Percentiles rank a stretch among this genome's conserved stretches.
Evolutionary conservation across 148 eudicot genomes (phyloP).

Genomic region (Tetragonia tetragonoides): DNA sequence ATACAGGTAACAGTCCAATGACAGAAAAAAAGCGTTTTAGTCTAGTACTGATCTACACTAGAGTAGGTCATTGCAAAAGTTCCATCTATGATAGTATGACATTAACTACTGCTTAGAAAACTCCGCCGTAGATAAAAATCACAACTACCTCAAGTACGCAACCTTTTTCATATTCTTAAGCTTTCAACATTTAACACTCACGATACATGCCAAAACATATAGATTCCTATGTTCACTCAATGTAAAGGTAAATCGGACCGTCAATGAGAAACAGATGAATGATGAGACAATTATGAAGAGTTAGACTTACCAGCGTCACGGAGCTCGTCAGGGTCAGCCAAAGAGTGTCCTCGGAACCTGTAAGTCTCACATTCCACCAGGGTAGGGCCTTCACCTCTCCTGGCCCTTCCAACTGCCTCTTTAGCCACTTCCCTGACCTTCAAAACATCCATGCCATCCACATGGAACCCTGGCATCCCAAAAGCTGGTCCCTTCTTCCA

Average conservation of each 20-base stretch:
- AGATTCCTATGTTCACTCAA: not conserved
- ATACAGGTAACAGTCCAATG: not conserved
- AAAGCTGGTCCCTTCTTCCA: conserved; percentile 99
- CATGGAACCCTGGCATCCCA: conserved; percentile 94
- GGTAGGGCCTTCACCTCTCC: conserved; percentile 96
- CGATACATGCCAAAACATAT: not conserved
- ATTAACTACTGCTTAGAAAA: not conserved
- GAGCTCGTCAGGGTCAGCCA: conserved; percentile 99
- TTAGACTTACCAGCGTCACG: conserved; percentile 80
- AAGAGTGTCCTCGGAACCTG: conserved; percentile 95
- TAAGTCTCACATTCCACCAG: conserved; percentile 96
- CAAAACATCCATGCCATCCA: conserved; percentile 97
- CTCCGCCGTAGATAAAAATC: not conserved
- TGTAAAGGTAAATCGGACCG: not conserved
- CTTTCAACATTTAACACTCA: not conserved
- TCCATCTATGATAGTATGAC: not conserved
- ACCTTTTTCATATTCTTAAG: not conserved
- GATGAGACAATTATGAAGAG: not conserved
- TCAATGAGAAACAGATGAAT: not conserved
- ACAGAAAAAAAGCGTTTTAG: not conserved
- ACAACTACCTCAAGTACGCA: not conserved
- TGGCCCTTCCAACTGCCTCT: conserved; percentile 78
- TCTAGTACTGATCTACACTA: not conserved
- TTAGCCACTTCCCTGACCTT: conserved; percentile 93
- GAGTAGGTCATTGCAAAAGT: not conserved